These are phyloP conservation scores for Pyrenophora teres DNA, from an alignment of 2,329 filamentous ascomycete genomes.

Conservation along the genomic window DNA sequence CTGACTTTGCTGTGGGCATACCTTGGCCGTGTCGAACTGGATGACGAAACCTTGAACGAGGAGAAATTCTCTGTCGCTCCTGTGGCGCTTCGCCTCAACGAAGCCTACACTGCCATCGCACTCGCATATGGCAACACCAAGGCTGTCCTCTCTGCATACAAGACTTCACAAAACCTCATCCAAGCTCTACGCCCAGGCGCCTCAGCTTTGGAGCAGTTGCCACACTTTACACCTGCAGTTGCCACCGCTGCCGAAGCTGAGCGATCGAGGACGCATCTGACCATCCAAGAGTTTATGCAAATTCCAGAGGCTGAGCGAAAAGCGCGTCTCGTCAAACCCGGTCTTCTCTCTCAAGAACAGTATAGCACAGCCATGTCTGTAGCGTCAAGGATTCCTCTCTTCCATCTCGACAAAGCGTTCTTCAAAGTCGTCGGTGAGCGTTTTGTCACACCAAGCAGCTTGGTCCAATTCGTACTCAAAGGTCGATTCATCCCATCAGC, in stretches of 20 bases:
- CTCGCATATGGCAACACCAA: slow-evolving; percentile 84
- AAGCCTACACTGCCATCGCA: slow-evolving; percentile 83
- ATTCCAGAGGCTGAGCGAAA: slow-evolving; percentile 76
- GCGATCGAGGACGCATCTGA: slow-evolving; percentile 65
- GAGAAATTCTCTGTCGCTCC: slow-evolving; percentile 90
- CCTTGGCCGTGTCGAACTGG: slow-evolving; percentile 82
- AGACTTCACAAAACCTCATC: slow-evolving; percentile 81
- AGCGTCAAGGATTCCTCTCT: slow-evolving; percentile 79
- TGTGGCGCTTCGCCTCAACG: slow-evolving; percentile 81
- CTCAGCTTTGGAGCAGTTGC: slow-evolving; percentile 89
- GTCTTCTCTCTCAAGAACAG: slow-evolving; percentile 73
- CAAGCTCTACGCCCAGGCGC: slow-evolving; percentile 84
- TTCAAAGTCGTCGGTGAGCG: slow-evolving; percentile 98
- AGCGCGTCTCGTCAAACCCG: slow-evolving; percentile 69
- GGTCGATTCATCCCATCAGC: slow-evolving; percentile 91
- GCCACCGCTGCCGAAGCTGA: slow-evolving; percentile 72
- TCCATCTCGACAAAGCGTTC: slow-evolving; percentile 89
- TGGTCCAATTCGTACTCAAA: slow-evolving; percentile 95
- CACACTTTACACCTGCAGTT: slow-evolving; percentile 73
- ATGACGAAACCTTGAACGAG: slow-evolving; percentile 75
- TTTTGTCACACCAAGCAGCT: slow-evolving; percentile 85
- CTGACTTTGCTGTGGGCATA: slow-evolving; percentile 94
- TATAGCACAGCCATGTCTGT: slow-evolving; percentile 77
- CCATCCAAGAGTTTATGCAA: slow-evolving; percentile 87
- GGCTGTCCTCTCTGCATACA: slow-evolving; percentile 82